Evolutionary conservation across 805 yeast species (phyloP), one percentile per base, ranked within the genome.

Genomic region (Saccharomycopsis lassenensis): DNA sequence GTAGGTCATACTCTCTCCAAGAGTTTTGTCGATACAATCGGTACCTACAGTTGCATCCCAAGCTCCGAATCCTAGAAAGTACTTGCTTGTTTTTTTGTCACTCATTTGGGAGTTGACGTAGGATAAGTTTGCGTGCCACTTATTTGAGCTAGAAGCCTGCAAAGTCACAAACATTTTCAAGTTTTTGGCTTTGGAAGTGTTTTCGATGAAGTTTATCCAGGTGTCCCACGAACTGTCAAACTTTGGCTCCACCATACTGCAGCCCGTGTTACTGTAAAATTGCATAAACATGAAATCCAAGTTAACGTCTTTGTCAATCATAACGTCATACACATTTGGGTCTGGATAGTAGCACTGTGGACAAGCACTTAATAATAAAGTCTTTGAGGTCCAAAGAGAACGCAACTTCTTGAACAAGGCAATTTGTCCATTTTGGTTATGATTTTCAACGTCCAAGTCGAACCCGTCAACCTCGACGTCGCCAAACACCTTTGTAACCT

Each of bases 261-360:
- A 46, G 46, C 70, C 63, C 47, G 61, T 53, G 35, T 75, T 75
- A 61, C 76, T 75, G 62, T 76, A 76, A 55, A 77, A 77, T 57
- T 76, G 84, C 38, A 77, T 61, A 47, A 74, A 75, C 12, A 71
- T 70, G 48, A 68, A 70, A 51, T 77, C 82, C 44, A 77, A 52
- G n/a, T 15, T 25, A 43, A 76, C 55, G 24, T 62, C 58, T 11
- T 73, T 66, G 14, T 53, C 56, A 23, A 52, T 51, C 35, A 69
- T 48, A 18, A 68, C 54, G 33, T 57, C 56, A 36, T 65, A 65
- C 25, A 62, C 53, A 33, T 57, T 54, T 10, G 56, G 63, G 52
- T 75, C 83, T 11, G 81, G 81, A 50, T 66, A 66, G 7, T 69
- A 70, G 55, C 84, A 76, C 52, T 74, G 82, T 11, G 83, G 84